Percentiles rank a stretch among this genome's conserved stretches.
These are phyloP conservation scores for Xerocomellus chrysenteron DNA, from an alignment of 768 basidiomycete species.

Conservation along the genomic window DNA sequence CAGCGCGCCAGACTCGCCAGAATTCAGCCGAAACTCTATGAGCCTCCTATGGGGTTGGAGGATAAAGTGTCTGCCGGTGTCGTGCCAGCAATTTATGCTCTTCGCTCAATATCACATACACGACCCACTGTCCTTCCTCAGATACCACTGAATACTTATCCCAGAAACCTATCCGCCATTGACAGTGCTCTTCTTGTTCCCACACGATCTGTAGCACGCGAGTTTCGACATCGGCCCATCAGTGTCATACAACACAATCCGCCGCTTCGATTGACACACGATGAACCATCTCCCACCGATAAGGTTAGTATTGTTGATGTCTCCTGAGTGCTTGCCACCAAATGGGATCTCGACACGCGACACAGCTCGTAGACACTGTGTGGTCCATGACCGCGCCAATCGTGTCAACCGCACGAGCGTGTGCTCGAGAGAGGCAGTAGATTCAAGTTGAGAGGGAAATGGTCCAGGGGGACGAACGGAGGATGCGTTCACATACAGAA, in stretches of 20 bases:
- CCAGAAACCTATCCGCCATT: not conserved
- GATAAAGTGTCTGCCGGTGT: no score
- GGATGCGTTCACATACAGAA: not conserved
- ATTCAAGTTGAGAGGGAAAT: not conserved
- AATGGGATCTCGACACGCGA: not conserved
- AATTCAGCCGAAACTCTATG: not conserved
- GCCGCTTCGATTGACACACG: not conserved
- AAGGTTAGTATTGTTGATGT: not conserved
- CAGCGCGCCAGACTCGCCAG: no score
- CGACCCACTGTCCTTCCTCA: not conserved
- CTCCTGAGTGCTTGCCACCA: not conserved
- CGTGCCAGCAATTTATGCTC: no score
- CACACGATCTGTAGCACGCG: not conserved
- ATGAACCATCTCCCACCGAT: constrained; percentile 3
- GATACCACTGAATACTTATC: not conserved
- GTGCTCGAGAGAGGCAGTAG: not conserved
- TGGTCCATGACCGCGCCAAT: no score
- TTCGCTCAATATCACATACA: not conserved
- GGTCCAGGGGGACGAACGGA: not conserved
- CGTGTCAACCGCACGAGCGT: no score
- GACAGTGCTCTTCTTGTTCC: not conserved
- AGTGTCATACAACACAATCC: constrained; percentile 3
- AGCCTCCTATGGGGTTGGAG: not conserved
- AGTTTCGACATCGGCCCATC: not conserved
- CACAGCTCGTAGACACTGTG: not conserved